A percentile compares a stretch with the other conserved stretches of the same genome.
Conservation (phyloP, 75 land plant species). For the Adiantum capillusveneris region DNA sequence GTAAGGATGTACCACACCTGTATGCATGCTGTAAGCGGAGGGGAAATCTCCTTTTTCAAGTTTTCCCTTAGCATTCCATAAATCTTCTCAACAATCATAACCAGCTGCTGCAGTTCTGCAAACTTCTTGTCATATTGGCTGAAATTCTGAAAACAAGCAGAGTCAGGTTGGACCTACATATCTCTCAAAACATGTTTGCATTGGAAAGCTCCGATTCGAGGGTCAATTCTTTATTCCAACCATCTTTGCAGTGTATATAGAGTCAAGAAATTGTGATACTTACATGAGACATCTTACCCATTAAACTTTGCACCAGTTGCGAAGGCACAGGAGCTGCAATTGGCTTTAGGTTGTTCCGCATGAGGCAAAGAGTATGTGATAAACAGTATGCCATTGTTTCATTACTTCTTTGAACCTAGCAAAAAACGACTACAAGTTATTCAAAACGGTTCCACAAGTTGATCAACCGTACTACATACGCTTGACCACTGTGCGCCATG, state of each 20-base stretch:
- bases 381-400: conserved; percentile 84
- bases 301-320: conserved; percentile 46
- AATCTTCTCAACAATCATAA: conserved; percentile 89
- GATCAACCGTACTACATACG: too few species aligned
- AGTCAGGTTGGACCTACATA: background rate
- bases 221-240: too few species aligned
- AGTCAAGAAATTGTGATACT: conserved; percentile 9
- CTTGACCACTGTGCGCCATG: too few species aligned
- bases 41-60: conserved; percentile 88
- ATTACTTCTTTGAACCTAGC: conserved; percentile 67
- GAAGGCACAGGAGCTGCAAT: conserved; percentile 56
- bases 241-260: too few species aligned
- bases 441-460: too few species aligned
- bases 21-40: conserved; percentile 75
- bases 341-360: conserved; percentile 64
- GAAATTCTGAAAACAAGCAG: conserved; percentile 56
- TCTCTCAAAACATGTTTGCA: background rate
- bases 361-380: conserved; percentile 76
- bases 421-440: too few species aligned
- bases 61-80: conserved; percentile 93
- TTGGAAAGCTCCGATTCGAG: background rate
- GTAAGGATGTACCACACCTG: conserved; percentile 50
- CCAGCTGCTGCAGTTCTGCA: conserved; percentile 92
- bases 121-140: conserved; percentile 93
- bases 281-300: conserved; percentile 61